phyloP scores from a whole-genome alignment of 2,329 filamentous ascomycete species.

The Dothiorella sarmentorum region DNA sequence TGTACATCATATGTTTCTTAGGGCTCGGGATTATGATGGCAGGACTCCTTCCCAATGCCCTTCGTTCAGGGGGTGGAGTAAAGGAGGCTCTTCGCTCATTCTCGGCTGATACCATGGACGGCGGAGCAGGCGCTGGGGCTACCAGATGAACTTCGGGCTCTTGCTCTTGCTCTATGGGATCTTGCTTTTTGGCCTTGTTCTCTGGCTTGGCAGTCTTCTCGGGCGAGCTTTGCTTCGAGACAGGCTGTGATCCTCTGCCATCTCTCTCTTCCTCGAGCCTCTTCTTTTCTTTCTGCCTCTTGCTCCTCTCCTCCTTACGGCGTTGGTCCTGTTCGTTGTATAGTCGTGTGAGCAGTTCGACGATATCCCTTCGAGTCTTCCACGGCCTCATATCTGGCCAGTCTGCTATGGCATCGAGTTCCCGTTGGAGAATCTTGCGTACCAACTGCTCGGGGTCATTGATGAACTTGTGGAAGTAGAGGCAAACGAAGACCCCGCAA shows the following conservation, averaged over 20 bases:
- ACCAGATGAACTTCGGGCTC: too few species aligned
- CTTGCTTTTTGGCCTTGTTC: neutral
- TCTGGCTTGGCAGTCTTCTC: neutral
- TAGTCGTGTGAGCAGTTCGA: constrained; percentile 62
- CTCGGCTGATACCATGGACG: too few species aligned
- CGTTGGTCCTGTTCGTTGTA: constrained; percentile 59
- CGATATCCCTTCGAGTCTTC: constrained; percentile 62
- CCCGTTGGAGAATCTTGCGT: constrained; percentile 60
- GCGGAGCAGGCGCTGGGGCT: too few species aligned
- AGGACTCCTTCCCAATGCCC: too few species aligned
- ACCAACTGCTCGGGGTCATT: constrained; percentile 69
- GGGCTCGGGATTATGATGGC: too few species aligned
- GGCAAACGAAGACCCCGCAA: constrained; percentile 82
- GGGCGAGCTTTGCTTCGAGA: neutral
- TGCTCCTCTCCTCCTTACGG: constrained; percentile 34
- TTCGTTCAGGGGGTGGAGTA: too few species aligned
- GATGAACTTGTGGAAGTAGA: constrained; percentile 80
- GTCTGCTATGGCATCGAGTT: constrained; percentile 56
- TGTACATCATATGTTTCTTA: too few species aligned
- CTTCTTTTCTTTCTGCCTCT: constrained; percentile 36
- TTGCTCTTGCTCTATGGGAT: too few species aligned
- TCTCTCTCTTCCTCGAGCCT: neutral
- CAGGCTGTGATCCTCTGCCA: too few species aligned
- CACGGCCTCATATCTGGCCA: constrained; percentile 55
- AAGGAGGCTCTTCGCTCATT: too few species aligned